A percentile compares a stretch with the other conserved stretches of the same genome.
Conservation (phyloP, 257 asterid genomes). For the Gentiana straminea region DNA sequence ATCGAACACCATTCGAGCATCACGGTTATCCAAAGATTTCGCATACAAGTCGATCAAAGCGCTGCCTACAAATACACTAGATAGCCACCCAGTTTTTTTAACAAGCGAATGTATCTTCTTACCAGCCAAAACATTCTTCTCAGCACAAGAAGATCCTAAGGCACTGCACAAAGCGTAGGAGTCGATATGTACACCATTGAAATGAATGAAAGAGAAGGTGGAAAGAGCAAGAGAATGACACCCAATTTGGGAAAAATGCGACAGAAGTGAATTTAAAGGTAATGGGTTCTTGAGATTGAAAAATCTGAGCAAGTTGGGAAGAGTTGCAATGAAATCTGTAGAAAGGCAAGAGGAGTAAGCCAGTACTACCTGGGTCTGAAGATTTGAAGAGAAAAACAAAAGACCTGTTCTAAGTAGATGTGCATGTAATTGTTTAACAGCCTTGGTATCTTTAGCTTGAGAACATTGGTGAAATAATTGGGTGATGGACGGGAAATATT, state of each 20-base stretch:
- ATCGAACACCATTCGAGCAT: constrained; percentile 62
- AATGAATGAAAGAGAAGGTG: constrained; percentile 59
- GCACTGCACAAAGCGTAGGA: constrained; percentile 33
- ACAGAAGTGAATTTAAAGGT: constrained; percentile 58
- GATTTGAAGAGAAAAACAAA: constrained; percentile 43
- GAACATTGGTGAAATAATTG: constrained; percentile 41
- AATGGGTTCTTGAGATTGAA: constrained; percentile 43
- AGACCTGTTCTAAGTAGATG: constrained; percentile 41
- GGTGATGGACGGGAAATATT: constrained; percentile 20
- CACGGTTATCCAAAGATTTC: constrained; percentile 18
- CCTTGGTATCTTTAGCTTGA: constrained; percentile 34
- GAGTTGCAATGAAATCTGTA: constrained; percentile 9
- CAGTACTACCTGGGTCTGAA: constrained; percentile 43
- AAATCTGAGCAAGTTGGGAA: constrained; percentile 39
- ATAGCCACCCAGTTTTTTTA: constrained; percentile 23
- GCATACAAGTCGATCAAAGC: constrained; percentile 50
- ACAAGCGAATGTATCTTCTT: constrained; percentile 39
- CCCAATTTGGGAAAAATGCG: constrained; percentile 59
- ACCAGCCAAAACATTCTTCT: constrained; percentile 23
- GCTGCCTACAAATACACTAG: constrained; percentile 74
- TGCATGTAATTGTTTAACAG: constrained; percentile 34
- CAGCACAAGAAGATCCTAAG: constrained; percentile 9
- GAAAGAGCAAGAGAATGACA: constrained; percentile 36
- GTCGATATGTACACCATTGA: constrained; percentile 38
- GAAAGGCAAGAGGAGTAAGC: constrained; percentile 27